Conservation (phyloP, 345 rosid species). For the Bruguiera parviflora region DNA sequence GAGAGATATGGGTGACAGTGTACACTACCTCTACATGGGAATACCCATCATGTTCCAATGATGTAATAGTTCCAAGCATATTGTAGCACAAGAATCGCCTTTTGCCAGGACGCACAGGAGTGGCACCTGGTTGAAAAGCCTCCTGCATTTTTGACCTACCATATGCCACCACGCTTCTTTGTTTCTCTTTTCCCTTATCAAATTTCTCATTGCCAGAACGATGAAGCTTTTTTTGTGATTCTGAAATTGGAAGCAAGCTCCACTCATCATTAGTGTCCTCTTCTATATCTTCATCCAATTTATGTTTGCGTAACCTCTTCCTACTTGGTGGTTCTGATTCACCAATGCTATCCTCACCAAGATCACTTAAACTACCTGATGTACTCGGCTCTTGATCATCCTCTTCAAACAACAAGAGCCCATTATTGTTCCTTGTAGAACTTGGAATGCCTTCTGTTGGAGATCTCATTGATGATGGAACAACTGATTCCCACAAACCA, state of each 20-base stretch:
- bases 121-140: conserved; percentile 91
- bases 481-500: conserved; percentile 86
- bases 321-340: conserved; percentile 59
- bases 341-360: conserved; percentile 51
- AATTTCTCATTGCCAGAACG: conserved; percentile 37
- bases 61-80: conserved; percentile 86
- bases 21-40: conserved; percentile 81
- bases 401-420: conserved; percentile 66
- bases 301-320: conserved; percentile 62
- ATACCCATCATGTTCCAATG: conserved; percentile 82
- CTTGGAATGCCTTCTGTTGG: conserved; percentile 74
- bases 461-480: conserved; percentile 88
- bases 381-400: conserved; percentile 51
- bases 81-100: conserved; percentile 87
- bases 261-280: conserved; percentile 45
- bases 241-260: conserved; percentile 37
- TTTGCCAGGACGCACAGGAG: conserved; percentile 68
- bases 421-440: conserved; percentile 60
- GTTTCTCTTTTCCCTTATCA: conserved; percentile 37
- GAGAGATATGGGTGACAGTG: conserved; percentile 1
- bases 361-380: conserved; percentile 69
- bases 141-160: conserved; percentile 68
- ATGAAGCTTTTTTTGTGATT: conserved; percentile 35
- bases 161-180: conserved; percentile 30
- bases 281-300: conserved; percentile 40